A percentile compares a stretch with the other conserved stretches of the same genome.
Evolutionary conservation across 169 alveolate species (phyloP).

Genomic region (Perkinsus chesapeaki): DNA sequence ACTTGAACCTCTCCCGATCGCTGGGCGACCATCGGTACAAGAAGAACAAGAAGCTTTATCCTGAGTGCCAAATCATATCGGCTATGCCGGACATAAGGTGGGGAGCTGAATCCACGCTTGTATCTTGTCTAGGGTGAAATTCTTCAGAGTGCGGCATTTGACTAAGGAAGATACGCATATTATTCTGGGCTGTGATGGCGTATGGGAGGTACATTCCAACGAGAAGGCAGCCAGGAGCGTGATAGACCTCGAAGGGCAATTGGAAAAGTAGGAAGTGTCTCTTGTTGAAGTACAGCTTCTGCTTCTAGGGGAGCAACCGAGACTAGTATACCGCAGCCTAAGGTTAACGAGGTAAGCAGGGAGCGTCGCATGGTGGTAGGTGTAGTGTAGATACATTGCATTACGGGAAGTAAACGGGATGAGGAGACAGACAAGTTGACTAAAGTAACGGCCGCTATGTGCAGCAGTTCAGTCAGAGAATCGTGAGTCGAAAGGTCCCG

Average conservation of each 20-base stretch:
- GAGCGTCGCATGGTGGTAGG: not conserved
- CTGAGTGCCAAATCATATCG: constrained; percentile 47
- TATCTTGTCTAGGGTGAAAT: not conserved
- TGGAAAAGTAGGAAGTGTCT: not conserved
- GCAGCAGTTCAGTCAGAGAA: not conserved
- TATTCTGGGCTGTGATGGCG: constrained; percentile 69
- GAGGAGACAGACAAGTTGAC: not conserved
- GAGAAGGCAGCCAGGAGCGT: constrained; percentile 23
- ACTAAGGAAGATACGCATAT: constrained; percentile 41
- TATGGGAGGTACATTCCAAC: constrained; percentile 42
- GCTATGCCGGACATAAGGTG: constrained; percentile 51
- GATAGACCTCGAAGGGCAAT: not conserved
- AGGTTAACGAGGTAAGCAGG: not conserved
- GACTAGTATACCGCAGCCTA: not conserved
- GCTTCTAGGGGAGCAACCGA: no score
- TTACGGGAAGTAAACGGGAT: not conserved
- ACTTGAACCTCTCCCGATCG: constrained; percentile 46
- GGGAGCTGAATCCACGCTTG: not conserved
- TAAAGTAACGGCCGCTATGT: not conserved
- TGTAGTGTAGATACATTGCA: not conserved
- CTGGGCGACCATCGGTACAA: constrained; percentile 60
- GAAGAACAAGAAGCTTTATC: constrained; percentile 25
- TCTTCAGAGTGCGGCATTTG: constrained; percentile 16
- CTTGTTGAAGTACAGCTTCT: no score
- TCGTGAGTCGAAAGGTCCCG: not conserved